phyloP scores from a whole-genome alignment of 305 asterid genomes.

The Galium porrigens region DNA sequence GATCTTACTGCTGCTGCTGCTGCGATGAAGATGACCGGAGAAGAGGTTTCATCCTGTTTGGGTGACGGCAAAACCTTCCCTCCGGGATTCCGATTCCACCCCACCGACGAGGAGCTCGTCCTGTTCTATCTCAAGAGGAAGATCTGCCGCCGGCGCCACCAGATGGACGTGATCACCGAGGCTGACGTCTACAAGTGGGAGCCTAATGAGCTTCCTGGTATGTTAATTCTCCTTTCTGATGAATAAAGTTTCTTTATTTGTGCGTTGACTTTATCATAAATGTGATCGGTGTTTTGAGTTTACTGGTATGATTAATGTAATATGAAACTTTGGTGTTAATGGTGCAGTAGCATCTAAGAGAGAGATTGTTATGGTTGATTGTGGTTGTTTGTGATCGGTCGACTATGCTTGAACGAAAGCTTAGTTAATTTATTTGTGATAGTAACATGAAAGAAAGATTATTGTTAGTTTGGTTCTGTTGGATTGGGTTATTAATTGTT shows the following conservation, averaged over 20 bases:
- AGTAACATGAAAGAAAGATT: too few relatives aligned
- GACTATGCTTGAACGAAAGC: too few relatives aligned
- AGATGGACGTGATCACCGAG: conserved; percentile 54
- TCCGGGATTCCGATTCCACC: conserved; percentile 17
- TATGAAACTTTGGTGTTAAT: background rate
- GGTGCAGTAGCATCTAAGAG: conserved; percentile 7
- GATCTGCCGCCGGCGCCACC: conserved; percentile 48
- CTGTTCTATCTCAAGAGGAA: conserved; percentile 66
- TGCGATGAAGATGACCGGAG: conserved; percentile 3
- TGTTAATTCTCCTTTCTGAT: background rate
- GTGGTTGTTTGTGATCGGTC: background rate
- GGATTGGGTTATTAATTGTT: too few relatives aligned
- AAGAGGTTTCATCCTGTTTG: conserved; percentile 16
- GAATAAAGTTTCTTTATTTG: conserved; percentile 4
- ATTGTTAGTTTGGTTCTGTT: too few relatives aligned
- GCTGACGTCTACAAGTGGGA: conserved; percentile 88
- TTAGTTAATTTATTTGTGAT: too few relatives aligned
- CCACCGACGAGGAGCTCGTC: conserved; percentile 87
- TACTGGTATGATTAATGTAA: background rate
- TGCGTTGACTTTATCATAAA: conserved; percentile 44
- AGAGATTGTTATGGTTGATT: background rate
- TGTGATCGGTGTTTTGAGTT: background rate
- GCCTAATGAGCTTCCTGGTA: conserved; percentile 41
- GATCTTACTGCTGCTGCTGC: background rate
- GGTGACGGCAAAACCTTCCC: conserved; percentile 5